Conservation (phyloP, 2,329 filamentous ascomycete genomes). For the Albophoma yamanashiensis region DNA sequence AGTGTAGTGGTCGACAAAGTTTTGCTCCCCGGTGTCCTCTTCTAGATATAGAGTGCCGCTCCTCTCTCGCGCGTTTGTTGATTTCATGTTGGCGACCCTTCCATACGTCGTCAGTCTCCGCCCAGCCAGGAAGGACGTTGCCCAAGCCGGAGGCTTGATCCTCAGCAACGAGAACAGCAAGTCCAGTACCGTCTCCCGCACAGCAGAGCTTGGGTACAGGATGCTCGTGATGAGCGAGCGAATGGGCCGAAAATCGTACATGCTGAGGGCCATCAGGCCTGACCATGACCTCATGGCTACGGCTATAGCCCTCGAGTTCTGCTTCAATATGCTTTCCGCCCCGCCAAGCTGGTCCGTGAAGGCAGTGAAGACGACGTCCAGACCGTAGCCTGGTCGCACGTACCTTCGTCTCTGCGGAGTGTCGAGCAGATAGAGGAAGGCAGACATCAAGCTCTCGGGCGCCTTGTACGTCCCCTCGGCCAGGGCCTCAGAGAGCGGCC, state of each 20-base stretch:
- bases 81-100: constrained; percentile 76
- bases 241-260: constrained; percentile 79
- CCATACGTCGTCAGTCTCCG: constrained; percentile 90
- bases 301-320: constrained; percentile 88
- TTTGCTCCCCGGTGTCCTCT: constrained; percentile 63
- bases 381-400: constrained; percentile 76
- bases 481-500: constrained; percentile 81
- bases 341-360: constrained; percentile 73
- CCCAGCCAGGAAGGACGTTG: constrained; percentile 87
- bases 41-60: constrained; percentile 45
- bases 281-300: constrained; percentile 88
- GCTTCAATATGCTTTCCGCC: constrained; percentile 58
- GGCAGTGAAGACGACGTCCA: constrained; percentile 81
- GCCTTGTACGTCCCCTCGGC: constrained; percentile 87
- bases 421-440: constrained; percentile 86
- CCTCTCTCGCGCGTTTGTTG: constrained; percentile 38
- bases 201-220: constrained; percentile 42
- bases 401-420: constrained; percentile 70
- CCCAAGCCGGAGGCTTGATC: constrained; percentile 89
- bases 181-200: constrained; percentile 74
- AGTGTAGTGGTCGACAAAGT: constrained; percentile 89
- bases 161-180: constrained; percentile 69
- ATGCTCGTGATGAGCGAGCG: constrained; percentile 63
- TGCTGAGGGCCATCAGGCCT: constrained; percentile 76
- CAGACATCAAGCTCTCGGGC: constrained; percentile 75